These are phyloP conservation scores for Diaporthe sp. DNA, from an alignment of 2,329 filamentous ascomycete species.

Conservation along the genomic window DNA sequence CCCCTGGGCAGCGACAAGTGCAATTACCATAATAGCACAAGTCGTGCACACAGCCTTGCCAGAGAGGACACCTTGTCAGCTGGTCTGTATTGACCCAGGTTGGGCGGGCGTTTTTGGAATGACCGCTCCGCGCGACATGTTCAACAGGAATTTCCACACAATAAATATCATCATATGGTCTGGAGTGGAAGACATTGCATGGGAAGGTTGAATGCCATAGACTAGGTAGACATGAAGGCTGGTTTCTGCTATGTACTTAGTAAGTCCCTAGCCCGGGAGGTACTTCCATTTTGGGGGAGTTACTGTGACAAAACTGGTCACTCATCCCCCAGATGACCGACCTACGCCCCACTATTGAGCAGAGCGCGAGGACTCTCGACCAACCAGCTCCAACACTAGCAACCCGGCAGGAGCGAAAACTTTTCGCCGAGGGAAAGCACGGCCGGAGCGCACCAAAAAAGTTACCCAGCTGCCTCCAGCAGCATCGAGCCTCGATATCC, in stretches of 20 bases:
- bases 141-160: too few relatives aligned
- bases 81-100: background rate
- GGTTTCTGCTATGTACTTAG: background rate
- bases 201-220: background rate
- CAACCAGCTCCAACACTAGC: background rate
- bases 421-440: conserved; percentile 27
- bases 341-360: background rate
- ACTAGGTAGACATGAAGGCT: too few relatives aligned
- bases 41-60: background rate
- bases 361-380: background rate
- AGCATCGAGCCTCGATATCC: conserved; percentile 25
- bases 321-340: background rate
- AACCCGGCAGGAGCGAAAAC: conserved; percentile 30
- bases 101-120: too few relatives aligned
- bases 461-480: conserved; percentile 22
- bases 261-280: background rate
- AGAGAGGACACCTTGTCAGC: background rate
- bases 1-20: background rate
- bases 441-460: conserved; percentile 37
- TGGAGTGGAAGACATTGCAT: background rate
- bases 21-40: background rate
- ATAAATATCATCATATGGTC: background rate
- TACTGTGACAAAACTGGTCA: background rate
- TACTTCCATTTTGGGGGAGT: background rate
- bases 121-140: background rate